These are phyloP conservation scores for Chloris gayana DNA, from an alignment of 176 grass and related monocot genomes.

Conservation along the genomic window DNA sequence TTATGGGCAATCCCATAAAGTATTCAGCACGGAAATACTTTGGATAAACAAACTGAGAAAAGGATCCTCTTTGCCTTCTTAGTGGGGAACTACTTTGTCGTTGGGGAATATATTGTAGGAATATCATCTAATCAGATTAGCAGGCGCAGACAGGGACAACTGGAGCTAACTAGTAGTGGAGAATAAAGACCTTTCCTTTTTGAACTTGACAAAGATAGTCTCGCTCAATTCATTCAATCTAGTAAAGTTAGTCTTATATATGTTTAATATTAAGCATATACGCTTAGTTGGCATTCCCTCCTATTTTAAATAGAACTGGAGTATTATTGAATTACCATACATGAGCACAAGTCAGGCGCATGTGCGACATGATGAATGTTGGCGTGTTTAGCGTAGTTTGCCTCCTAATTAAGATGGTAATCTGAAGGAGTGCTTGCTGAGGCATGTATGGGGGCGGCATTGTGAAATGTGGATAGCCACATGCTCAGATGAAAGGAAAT, in stretches of 20 bases:
- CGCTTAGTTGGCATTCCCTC: background rate
- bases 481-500: too few relatives aligned
- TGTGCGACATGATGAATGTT: background rate
- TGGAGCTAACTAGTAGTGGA: slow-evolving; percentile 45
- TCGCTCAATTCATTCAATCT: background rate
- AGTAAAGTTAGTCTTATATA: background rate
- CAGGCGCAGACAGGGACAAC: slow-evolving; percentile 30
- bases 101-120: slow-evolving; percentile 12
- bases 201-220: slow-evolving; percentile 10
- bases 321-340: background rate
- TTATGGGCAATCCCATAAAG: slow-evolving; percentile 47
- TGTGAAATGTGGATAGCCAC: background rate
- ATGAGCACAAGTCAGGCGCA: too few relatives aligned
- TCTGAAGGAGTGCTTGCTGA: background rate
- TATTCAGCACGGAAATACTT: slow-evolving; percentile 35
- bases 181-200: slow-evolving; percentile 58
- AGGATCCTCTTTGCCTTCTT: slow-evolving; percentile 35
- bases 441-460: background rate
- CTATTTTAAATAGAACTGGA: background rate
- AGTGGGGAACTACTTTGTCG: slow-evolving; percentile 53
- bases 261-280: background rate
- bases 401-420: too few relatives aligned
- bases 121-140: slow-evolving; percentile 40
- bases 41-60: slow-evolving; percentile 43
- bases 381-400: background rate